A percentile compares a stretch with the other conserved stretches of the same genome.
Evolutionary conservation across 1,139 yeast genomes (phyloP).

Genomic region (Geotrichum aggregatum): DNA sequence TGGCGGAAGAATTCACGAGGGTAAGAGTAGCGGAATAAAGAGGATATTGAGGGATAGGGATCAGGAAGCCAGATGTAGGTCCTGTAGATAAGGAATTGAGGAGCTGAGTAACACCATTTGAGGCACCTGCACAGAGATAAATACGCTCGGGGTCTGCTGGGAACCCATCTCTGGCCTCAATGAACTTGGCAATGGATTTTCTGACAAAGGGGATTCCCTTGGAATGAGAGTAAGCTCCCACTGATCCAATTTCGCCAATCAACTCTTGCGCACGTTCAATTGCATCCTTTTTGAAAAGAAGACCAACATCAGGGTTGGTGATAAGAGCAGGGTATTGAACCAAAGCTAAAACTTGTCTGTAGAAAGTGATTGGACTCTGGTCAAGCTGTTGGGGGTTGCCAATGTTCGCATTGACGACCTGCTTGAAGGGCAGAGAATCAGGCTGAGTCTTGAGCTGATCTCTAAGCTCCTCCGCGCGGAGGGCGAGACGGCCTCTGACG

Average conservation of each 20-base stretch:
- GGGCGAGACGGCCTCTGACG: conserved; percentile 90
- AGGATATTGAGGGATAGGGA: conserved; percentile 97
- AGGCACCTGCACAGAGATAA: conserved; percentile 88
- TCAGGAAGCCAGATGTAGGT: conserved; percentile 72
- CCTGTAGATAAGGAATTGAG: conserved; percentile 66
- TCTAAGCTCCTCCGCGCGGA: conserved; percentile 79
- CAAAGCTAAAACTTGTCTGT: conserved; percentile 80
- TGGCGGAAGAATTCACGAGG: conserved; percentile 72
- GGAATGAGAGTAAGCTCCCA: conserved; percentile 92
- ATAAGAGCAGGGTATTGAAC: conserved; percentile 78
- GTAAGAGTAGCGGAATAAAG: conserved; percentile 89
- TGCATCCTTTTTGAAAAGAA: conserved; percentile 63
- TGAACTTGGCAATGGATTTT: conserved; percentile 73
- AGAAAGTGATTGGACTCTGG: conserved; percentile 91
- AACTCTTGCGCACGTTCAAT: conserved; percentile 61
- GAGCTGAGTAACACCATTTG: conserved; percentile 77
- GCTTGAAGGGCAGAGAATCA: conserved; percentile 64
- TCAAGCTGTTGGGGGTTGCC: conserved; percentile 97
- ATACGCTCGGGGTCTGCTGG: conserved; percentile 65
- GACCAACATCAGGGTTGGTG: conserved; percentile 36
- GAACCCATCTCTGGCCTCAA: conserved; percentile 63
- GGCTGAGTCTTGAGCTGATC: conserved; percentile 50
- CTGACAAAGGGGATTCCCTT: conserved; percentile 77
- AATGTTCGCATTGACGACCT: conserved; percentile 82
- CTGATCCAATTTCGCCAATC: conserved; percentile 63